Evolutionary conservation across 176 grass and related monocot genomes (phyloP).

Genomic region (Aegilops longissima): DNA sequence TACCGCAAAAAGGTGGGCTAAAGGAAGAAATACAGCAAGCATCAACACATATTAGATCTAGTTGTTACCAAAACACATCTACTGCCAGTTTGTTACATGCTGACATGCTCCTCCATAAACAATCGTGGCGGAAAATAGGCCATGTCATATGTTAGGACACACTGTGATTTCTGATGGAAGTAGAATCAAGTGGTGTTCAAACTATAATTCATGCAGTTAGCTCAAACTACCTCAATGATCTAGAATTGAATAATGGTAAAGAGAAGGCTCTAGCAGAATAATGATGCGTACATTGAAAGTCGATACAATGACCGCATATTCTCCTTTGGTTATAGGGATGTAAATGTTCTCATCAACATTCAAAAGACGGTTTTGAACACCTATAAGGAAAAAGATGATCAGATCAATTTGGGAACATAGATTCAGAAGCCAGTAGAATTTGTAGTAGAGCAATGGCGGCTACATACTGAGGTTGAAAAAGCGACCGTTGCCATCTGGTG

Average conservation of each 20-base stretch:
- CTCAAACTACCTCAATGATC: slow-evolving; percentile 1
- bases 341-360: slow-evolving; percentile 93
- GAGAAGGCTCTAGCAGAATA: not conserved
- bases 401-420: slow-evolving; percentile 7
- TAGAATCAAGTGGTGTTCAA: not conserved
- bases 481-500: slow-evolving; percentile 88
- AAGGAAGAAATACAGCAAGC: not conserved
- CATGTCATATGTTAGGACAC: not conserved
- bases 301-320: slow-evolving; percentile 75
- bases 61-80: not conserved
- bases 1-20: not conserved
- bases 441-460: not conserved
- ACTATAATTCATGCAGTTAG: not conserved
- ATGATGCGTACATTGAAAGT: slow-evolving; percentile 66
- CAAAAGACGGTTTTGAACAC: slow-evolving; percentile 82
- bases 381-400: slow-evolving; percentile 28
- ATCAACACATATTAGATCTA: not conserved
- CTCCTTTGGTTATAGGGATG: slow-evolving; percentile 81
- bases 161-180: not conserved
- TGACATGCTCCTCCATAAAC: not conserved
- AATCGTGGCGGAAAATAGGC: not conserved
- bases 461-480: slow-evolving; percentile 98
- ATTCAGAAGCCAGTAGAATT: not conserved
- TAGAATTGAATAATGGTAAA: not conserved
- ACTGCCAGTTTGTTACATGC: not conserved